Percentiles rank a stretch among this genome's conserved stretches.
Evolutionary conservation across 2,329 filamentous ascomycete species (phyloP).

Genomic region (Fusarium tricinctum): DNA sequence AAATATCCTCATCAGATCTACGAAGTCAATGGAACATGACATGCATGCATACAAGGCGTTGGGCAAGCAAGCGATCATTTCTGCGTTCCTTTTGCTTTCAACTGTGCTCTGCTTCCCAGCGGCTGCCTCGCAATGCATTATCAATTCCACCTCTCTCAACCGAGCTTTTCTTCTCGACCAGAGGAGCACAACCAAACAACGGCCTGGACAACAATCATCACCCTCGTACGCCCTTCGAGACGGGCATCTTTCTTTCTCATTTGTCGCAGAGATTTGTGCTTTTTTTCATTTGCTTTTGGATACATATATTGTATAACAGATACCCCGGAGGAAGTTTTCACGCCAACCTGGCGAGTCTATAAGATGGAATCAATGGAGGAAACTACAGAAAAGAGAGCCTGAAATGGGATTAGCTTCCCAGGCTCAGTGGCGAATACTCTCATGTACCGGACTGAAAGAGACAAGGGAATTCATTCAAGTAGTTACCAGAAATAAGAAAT

Average conservation of each 20-base stretch:
- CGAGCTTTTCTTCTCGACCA: conserved; percentile 19
- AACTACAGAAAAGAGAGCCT: conserved; percentile 15
- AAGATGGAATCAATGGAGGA: conserved; percentile 38
- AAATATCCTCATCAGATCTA: conserved; percentile 35
- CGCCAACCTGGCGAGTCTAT: conserved; percentile 33
- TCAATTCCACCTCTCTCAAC: conserved; percentile 29
- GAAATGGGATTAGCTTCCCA: background rate
- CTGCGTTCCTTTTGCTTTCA: conserved; percentile 29
- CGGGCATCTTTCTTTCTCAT: conserved; percentile 39
- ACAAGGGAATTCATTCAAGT: conserved; percentile 17
- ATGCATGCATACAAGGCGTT: conserved; percentile 48
- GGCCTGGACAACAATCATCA: conserved; percentile 27
- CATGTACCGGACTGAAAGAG: conserved; percentile 5
- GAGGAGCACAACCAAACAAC: conserved; percentile 19
- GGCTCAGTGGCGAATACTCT: background rate
- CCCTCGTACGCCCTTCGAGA: conserved; percentile 11
- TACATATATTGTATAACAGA: conserved; percentile 50
- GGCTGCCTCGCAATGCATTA: conserved; percentile 26
- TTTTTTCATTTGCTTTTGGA: conserved; percentile 40
- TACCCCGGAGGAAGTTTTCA: conserved; percentile 48
- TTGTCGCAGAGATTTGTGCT: conserved; percentile 39
- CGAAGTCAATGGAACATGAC: conserved; percentile 35
- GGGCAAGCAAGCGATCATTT: conserved; percentile 46
- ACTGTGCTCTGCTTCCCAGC: conserved; percentile 33
- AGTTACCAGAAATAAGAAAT: conserved; percentile 37